Percentiles rank a stretch among this genome's conserved stretches.
Conservation (phyloP, 352 stramenopile species). For the Phytopythium chamaehyphon region DNA sequence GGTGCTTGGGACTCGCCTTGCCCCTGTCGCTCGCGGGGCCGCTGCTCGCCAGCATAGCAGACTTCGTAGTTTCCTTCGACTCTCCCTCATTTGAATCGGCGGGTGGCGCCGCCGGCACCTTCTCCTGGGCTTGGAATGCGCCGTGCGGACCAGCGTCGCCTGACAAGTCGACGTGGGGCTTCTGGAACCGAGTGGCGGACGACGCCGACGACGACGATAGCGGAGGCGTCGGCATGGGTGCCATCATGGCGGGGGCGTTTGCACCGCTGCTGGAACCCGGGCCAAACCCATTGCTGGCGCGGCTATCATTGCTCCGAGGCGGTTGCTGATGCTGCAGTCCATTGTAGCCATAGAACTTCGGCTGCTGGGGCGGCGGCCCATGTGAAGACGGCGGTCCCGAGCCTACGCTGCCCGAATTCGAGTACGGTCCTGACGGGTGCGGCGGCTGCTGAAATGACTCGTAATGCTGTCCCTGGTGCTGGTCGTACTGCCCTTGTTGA, state of each 20-base stretch:
- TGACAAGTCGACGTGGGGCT: conserved; percentile 41
- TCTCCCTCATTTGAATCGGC: conserved; percentile 15
- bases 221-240: conserved; percentile 4
- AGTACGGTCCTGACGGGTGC: background rate
- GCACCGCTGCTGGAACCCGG: conserved; percentile 1
- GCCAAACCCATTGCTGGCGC: conserved; percentile 11
- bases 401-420: conserved; percentile 2
- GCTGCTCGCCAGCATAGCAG: conserved; percentile 17
- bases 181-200: conserved; percentile 13
- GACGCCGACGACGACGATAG: conserved; percentile 1
- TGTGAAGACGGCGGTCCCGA: conserved; percentile 12
- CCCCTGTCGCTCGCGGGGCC: conserved; percentile 74
- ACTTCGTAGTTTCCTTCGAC: conserved; percentile 11
- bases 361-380: conserved; percentile 4
- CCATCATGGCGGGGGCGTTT: conserved; percentile 6
- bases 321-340: conserved; percentile 26
- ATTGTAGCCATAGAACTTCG: conserved; percentile 7
- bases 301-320: conserved; percentile 31
- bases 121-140: conserved; percentile 14
- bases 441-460: background rate
- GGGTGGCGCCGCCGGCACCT: conserved; percentile 5
- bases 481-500: background rate
- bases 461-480: background rate
- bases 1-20: conserved; percentile 58
- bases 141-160: conserved; percentile 27